These are phyloP conservation scores for Eremothecium gossypii DNA, from an alignment of 1,139 yeast genomes.

Conservation along the genomic window DNA sequence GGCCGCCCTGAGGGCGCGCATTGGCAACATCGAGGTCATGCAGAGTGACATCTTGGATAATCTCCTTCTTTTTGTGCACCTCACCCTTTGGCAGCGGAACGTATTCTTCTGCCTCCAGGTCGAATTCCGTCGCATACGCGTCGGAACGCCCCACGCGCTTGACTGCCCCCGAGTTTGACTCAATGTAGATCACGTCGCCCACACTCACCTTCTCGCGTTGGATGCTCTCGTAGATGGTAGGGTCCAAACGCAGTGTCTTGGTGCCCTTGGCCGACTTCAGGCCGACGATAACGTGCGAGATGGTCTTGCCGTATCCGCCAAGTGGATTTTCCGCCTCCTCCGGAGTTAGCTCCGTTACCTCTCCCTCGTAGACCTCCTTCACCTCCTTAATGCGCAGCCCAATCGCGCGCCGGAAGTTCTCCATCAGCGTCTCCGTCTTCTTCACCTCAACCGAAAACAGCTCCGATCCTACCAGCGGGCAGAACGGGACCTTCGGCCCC, in stretches of 20 bases:
- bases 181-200: conserved; percentile 95
- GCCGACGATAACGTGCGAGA: conserved; percentile 88
- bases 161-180: conserved; percentile 95
- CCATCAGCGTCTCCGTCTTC: conserved; percentile 96
- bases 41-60: conserved; percentile 92
- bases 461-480: conserved; percentile 95
- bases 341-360: conserved; percentile 90
- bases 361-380: conserved; percentile 97
- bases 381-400: conserved; percentile 94
- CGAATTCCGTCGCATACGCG: conserved; percentile 97
- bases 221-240: conserved; percentile 89
- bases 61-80: conserved; percentile 96
- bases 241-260: conserved; percentile 84
- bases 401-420: conserved; percentile 91
- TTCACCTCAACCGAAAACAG: conserved; percentile 94
- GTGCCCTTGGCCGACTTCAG: conserved; percentile 95
- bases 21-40: conserved; percentile 96
- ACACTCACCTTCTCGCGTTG: conserved; percentile 91
- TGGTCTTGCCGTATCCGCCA: conserved; percentile 96
- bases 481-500: conserved; percentile 97
- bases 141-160: conserved; percentile 97
- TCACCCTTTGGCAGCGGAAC: conserved; percentile 98
- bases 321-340: conserved; percentile 96
- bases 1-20: conserved; percentile 98
- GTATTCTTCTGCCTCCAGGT: conserved; percentile 95